Base-by-base conservation (phyloP, 306 rosid species). In the Carpinus viminea region DNA sequence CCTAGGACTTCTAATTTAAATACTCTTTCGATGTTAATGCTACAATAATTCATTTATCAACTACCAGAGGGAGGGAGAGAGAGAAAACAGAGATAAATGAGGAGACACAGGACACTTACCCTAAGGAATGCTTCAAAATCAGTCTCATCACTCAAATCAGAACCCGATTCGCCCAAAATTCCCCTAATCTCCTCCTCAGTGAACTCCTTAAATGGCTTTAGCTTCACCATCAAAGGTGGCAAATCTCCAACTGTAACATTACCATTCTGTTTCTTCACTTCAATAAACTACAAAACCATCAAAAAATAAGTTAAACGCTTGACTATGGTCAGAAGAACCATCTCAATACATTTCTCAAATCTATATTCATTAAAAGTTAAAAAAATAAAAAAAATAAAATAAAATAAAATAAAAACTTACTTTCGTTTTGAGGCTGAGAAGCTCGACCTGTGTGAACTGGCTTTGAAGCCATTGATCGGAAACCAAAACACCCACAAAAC, bases 371-470 rank as follows among this genome's bases (percentile, higher is more conserved):
- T 45, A 56, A 75, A 80, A 80, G 18, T 34, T 62, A 65, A 20
- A 65, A 86, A 46, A 48, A 48, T 6, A 28, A 7, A n/a, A 73
- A 57, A 46, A 36, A n/a, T n/a, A n/a, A n/a, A n/a, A n/a, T n/a
- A n/a, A n/a, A n/a, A n/a, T n/a, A n/a, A n/a, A n/a, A n/a, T n/a
- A n/a, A 2, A 72, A 59, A 57, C 94, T 64, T 88, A 95, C 98
- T 85, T 89, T 93, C 8, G 96, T 88, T 78, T 91, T 86, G 68
- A 95, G 89, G 84, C 89, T 84, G 65, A 96, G 97, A 79, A 95
- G 98, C 90, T 95, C 96, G 21, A 95, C 98, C 81, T 95, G 99
- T 8, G 97, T 91, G 85, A 95, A 93, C 83, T 95, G 96, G 77
- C 97, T 85, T 18, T 95, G 98, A 83, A 95, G 99, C 96, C 83